Evolutionary conservation across 805 yeast species (phyloP).

Genomic region (Clavispora fructus): DNA sequence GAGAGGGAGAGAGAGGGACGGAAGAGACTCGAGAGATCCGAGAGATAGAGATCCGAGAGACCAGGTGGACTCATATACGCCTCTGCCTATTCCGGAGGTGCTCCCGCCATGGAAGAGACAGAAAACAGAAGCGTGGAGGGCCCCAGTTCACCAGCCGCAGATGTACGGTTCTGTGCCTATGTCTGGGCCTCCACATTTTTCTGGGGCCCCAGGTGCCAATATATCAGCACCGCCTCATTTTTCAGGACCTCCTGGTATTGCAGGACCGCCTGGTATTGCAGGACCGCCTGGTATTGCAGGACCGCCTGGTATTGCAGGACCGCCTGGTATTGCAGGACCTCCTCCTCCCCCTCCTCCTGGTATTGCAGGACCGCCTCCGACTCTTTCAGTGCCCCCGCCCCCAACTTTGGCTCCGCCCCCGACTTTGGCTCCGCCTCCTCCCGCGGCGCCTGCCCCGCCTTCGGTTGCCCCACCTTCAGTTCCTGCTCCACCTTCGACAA

Average conservation of each 20-base stretch:
- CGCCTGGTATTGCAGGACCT: too few relatives aligned
- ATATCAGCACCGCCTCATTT: too few relatives aligned
- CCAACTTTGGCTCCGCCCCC: background rate
- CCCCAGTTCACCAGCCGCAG: too few relatives aligned
- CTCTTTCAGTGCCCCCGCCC: background rate
- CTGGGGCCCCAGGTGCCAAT: too few relatives aligned
- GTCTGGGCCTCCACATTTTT: too few relatives aligned
- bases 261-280: too few relatives aligned
- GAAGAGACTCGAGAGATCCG: slow-evolving; percentile 1
- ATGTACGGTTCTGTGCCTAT: too few relatives aligned
- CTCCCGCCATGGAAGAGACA: slow-evolving; percentile 25
- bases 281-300: background rate
- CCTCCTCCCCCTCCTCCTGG: too few relatives aligned
- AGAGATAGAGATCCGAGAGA: slow-evolving; percentile 5
- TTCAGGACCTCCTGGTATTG: too few relatives aligned
- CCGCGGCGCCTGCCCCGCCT: slow-evolving; percentile 1
- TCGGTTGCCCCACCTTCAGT: slow-evolving; percentile 12
- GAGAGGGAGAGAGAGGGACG: background rate
- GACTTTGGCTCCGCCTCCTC: background rate
- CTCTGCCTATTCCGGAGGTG: slow-evolving; percentile 7
- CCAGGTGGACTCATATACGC: slow-evolving; percentile 2
- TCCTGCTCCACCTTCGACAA: slow-evolving; percentile 17
- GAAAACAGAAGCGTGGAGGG: slow-evolving; percentile 9
- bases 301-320: too few relatives aligned
- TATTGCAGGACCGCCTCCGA: slow-evolving; percentile 3